A percentile compares a stretch with the other conserved stretches of the same genome.
Conservation (phyloP, 2,329 filamentous ascomycete species). For the Colletotrichum siamense region DNA sequence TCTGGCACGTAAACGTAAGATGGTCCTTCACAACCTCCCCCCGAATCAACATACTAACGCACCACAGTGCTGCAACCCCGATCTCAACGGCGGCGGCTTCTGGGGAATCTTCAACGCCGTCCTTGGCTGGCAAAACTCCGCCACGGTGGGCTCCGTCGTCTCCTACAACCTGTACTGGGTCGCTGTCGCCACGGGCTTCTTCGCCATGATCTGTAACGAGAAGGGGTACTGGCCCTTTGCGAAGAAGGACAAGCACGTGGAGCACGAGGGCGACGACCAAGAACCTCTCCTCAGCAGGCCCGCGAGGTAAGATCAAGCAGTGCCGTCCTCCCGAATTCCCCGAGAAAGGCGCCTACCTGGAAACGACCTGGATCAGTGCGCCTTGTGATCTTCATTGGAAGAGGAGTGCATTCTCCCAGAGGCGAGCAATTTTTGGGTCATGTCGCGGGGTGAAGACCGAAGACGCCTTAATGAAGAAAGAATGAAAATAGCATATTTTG, state of each 20-base stretch:
- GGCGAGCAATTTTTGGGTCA: not conserved
- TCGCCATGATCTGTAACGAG: constrained; percentile 21
- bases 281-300: constrained; percentile 23
- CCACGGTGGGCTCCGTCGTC: constrained; percentile 24
- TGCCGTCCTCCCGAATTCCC: not conserved
- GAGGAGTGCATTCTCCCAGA: not conserved
- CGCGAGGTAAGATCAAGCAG: constrained; percentile 18
- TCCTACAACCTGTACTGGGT: constrained; percentile 25
- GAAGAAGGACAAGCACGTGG: not conserved
- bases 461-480: not conserved
- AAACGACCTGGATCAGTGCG: not conserved
- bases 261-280: constrained; percentile 15
- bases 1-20: constrained; percentile 81
- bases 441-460: constrained; percentile 1
- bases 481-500: not conserved
- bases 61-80: constrained; percentile 66
- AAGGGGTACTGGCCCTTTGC: constrained; percentile 16
- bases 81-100: constrained; percentile 67
- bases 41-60: constrained; percentile 35
- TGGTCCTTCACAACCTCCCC: no score
- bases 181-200: constrained; percentile 20
- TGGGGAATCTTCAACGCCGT: constrained; percentile 79
- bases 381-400: not conserved
- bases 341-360: not conserved
- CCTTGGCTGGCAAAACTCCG: constrained; percentile 59